A percentile compares a stretch with the other conserved stretches of the same genome.
Conservation (phyloP, 2,329 filamentous ascomycete species). For the Thielaviopsis cerberus region DNA sequence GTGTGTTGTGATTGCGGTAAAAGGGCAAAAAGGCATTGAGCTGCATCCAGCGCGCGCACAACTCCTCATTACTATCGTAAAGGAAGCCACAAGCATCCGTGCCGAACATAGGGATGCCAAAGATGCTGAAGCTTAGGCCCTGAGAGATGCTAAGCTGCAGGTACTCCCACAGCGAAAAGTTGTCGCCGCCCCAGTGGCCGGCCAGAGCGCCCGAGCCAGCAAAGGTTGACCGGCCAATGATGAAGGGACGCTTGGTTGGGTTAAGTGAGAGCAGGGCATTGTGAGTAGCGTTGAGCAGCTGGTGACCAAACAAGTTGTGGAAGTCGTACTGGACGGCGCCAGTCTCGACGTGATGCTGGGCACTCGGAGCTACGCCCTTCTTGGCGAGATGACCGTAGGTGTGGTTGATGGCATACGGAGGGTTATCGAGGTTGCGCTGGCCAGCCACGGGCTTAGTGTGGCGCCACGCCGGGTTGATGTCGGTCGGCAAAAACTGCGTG, state of each 20-base stretch:
- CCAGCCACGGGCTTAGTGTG: constrained; percentile 41
- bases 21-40: constrained; percentile 55
- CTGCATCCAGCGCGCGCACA: constrained; percentile 51
- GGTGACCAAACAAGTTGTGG: constrained; percentile 61
- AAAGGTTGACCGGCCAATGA: constrained; percentile 70
- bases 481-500: constrained; percentile 1
- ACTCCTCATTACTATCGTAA: constrained; percentile 39
- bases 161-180: constrained; percentile 49
- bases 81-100: constrained; percentile 64
- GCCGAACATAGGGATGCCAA: constrained; percentile 50
- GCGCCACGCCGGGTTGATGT: constrained; percentile 8
- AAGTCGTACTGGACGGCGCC: constrained; percentile 62
- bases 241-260: constrained; percentile 56
- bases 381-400: constrained; percentile 40
- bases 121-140: constrained; percentile 53
- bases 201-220: constrained; percentile 57
- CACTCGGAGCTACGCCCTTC: constrained; percentile 37
- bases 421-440: constrained; percentile 48
- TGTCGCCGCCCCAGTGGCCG: constrained; percentile 71
- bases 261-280: constrained; percentile 45
- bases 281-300: constrained; percentile 62
- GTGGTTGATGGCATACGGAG: constrained; percentile 61
- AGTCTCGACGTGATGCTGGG: constrained; percentile 45
- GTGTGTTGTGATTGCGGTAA: constrained; percentile 49
- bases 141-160: constrained; percentile 65